Evolutionary conservation across 768 basidiomycete genomes (phyloP).

Genomic region (Suillus luteus): DNA sequence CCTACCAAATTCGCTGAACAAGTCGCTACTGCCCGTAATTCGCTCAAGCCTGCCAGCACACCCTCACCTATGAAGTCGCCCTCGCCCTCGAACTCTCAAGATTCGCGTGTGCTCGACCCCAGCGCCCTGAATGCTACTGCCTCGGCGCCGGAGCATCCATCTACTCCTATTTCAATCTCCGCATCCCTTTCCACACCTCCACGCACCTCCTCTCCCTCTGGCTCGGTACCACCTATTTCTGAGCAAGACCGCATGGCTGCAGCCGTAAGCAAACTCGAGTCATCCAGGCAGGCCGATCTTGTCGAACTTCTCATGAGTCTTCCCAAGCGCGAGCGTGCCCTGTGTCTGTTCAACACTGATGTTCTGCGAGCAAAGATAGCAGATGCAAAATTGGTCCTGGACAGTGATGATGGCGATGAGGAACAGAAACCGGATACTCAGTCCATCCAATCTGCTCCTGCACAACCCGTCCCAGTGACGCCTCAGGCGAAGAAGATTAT

Average conservation of each 20-base stretch:
- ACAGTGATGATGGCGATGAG: conserved; percentile 64
- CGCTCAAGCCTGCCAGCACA: conserved; percentile 37
- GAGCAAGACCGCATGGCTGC: conserved; percentile 76
- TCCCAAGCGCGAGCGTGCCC: conserved; percentile 84
- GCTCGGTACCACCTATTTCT: conserved; percentile 58
- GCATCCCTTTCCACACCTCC: conserved; percentile 80
- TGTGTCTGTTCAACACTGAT: conserved; percentile 89
- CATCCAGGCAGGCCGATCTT: conserved; percentile 59
- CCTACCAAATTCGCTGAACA: conserved; percentile 65
- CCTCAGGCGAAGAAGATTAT: conserved; percentile 64
- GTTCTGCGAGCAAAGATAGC: conserved; percentile 74
- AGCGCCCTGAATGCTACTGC: conserved; percentile 70
- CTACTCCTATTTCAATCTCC: conserved; percentile 79
- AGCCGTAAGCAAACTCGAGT: conserved; percentile 67
- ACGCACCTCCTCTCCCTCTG: conserved; percentile 77
- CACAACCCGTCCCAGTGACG: conserved; percentile 48
- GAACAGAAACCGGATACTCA: conserved; percentile 32
- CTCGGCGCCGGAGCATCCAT: conserved; percentile 88
- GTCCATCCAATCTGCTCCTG: conserved; percentile 25
- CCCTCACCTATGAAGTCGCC: conserved; percentile 53
- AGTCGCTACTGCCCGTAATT: conserved; percentile 44
- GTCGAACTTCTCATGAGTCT: conserved; percentile 83
- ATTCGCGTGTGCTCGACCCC: conserved; percentile 69
- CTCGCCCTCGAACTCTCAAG: conserved; percentile 60
- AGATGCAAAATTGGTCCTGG: conserved; percentile 81